A percentile compares a stretch with the other conserved stretches of the same genome.
Evolutionary conservation across 257 asterid species (phyloP).

Genomic region (Eucommia ulmoides): DNA sequence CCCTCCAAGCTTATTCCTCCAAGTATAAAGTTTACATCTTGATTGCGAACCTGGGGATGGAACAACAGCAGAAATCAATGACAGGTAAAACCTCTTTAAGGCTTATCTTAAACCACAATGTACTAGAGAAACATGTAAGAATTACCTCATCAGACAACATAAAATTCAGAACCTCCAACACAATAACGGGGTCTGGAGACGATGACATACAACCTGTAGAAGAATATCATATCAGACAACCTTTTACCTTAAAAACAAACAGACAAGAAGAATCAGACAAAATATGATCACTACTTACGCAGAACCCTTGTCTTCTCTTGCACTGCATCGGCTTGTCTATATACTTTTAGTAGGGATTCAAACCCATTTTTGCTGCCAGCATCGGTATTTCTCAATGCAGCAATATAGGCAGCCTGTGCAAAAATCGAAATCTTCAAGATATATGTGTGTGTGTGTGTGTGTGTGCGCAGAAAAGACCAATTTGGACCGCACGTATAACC

Average conservation of each 20-base stretch:
- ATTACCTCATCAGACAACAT: constrained; percentile 29
- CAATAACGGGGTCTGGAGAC: constrained; percentile 20
- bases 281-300: constrained; percentile 15
- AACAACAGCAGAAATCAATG: not conserved
- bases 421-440: too few relatives aligned
- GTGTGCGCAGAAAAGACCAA: too few relatives aligned
- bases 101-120: not conserved
- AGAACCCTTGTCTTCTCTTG: constrained; percentile 24
- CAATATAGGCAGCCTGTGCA: constrained; percentile 29
- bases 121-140: not conserved
- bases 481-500: too few relatives aligned
- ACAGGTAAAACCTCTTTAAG: not conserved
- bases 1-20: constrained; percentile 28
- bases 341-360: constrained; percentile 15
- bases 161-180: constrained; percentile 19
- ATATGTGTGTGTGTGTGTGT: too few relatives aligned
- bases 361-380: constrained; percentile 13
- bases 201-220: constrained; percentile 25
- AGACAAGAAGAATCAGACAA: not conserved
- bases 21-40: constrained; percentile 13
- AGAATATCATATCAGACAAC: not conserved
- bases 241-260: not conserved
- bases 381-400: constrained; percentile 21
- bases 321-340: constrained; percentile 20
- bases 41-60: constrained; percentile 15